Percentiles rank a stretch among this genome's conserved stretches.
Evolutionary conservation across 2,329 filamentous ascomycete genomes (phyloP).

Genomic region (Xylariaceae sp.): DNA sequence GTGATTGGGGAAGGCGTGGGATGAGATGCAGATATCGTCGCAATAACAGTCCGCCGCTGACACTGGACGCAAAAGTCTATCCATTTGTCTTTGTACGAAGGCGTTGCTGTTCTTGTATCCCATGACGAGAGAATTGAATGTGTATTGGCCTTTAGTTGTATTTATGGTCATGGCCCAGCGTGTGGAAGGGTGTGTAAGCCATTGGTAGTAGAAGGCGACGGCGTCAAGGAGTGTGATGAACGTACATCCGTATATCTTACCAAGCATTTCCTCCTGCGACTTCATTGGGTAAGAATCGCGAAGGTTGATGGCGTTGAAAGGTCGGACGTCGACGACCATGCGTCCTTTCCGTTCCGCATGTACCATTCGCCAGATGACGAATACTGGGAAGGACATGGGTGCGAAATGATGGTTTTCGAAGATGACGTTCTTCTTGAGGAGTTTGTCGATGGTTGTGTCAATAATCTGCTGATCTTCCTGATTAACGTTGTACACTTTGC

Average conservation of each 20-base stretch:
- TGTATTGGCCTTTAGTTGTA: not conserved
- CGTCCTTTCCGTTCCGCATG: not conserved
- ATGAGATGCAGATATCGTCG: not conserved
- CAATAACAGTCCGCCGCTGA: not conserved
- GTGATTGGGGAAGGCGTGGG: not conserved
- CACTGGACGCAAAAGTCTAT: not conserved
- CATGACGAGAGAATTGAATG: not conserved
- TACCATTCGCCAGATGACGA: not conserved
- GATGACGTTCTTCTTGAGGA: not conserved
- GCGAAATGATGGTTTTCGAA: not conserved
- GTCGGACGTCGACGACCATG: not conserved
- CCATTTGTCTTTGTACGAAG: not conserved
- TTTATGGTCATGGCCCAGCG: not conserved
- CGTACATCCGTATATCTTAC: not conserved
- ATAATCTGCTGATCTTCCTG: not conserved
- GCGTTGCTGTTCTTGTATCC: not conserved
- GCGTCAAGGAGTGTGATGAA: not conserved
- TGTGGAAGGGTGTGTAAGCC: not conserved
- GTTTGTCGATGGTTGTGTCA: not conserved
- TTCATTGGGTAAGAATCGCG: not conserved
- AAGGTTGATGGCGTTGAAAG: not conserved
- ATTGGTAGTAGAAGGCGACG: not conserved
- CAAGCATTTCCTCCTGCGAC: not conserved
- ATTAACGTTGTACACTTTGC: not conserved
- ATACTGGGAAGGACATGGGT: slow-evolving; percentile 1